Base-by-base conservation (phyloP, 2,329 filamentous ascomycete genomes). In the Xylariaceae sp. region DNA sequence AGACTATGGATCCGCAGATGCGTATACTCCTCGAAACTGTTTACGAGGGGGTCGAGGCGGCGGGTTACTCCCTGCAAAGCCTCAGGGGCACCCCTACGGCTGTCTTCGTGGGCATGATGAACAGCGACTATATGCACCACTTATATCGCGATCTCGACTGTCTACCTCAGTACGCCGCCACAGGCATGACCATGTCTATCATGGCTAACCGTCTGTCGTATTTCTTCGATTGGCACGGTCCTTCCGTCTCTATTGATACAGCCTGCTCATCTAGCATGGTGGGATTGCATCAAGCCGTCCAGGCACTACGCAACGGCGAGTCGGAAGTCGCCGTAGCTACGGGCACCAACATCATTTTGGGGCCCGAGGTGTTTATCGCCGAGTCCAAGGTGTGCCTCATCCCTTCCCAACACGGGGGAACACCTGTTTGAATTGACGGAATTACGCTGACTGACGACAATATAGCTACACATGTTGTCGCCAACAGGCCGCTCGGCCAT, bases 11-110 rank as follows among this genome's bases (percentile, higher is more conserved):
- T n/a, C 29, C 29, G 4, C 29, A 0, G 30, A 28, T 4, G 35
- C 39, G 19, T 39, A 4, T 27, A 19, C 13, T 39, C 35, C 25
- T 17, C 18, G 4, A 1, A 14, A 16, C 27, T 5, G 27, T 29
- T 12, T 29, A 29, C 16, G 27, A 29, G 27, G 13, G 13, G 12
- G 5, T 29, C 13, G 27, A 29, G 13, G 16, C 13, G 12, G 27
- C 27, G 12, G 27, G 27, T 17, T 4, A 15, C 6, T 17, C 27
- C 7, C 13, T 29, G 7, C 13, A 29, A 12, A 11, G 17, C 5
- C 27, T 29, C 7, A n/a, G 16, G 12, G 27, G 27, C 16, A 15
- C 27, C 16, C 11, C 14, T 18, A 29, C 27, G 14, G 27, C 14
- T 17, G 13, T 29, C 27, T 29, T 15, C 16, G 8, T 23, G 8